Evolutionary conservation across 192 early-diverging fungal species (phyloP), one percentile per base, ranked within the genome.

Genomic region (Gigaspora rosea): DNA sequence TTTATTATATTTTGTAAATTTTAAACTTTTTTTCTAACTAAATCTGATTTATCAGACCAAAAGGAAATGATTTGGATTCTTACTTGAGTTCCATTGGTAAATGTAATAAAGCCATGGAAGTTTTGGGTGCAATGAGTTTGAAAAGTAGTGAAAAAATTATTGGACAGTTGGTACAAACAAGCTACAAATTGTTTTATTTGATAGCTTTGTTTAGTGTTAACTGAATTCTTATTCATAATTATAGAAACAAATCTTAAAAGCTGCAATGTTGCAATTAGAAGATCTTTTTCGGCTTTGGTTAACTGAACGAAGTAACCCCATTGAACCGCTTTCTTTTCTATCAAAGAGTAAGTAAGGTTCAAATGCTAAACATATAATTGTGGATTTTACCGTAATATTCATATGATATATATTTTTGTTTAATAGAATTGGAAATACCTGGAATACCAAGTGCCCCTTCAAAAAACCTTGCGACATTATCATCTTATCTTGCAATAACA

Each of bases 51-150:
- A 74, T 35, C 20, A 87, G 92, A 6, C 90, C 89, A 20, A 77
- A 83, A 49, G 87, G 88, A 64, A 79, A 78, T 36, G 82, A 91
- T 67, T 64, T 93, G 6, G 78, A 82, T 5, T 82, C 85, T 18
- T 93, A 92, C 77, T 69, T 93, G 6, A 80, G 87, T 65, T 86
- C 87, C 2, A 86, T 93, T 64, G 81, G 83, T 11, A 85, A 85
- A 64, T 78, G 92, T 33, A 82, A 80, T 35, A 87, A 87, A 74
- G 86, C 84, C 2, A 75, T 82, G 18, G 84, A 82, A 59, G 78
- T 79, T 59, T 67, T 87, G 49, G 76, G 57, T 49, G 56, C 22
- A 49, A 58, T 57, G 58, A 58, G 72, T 47, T 49, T 74, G 47
- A 58, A 61, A 41, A 74, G 72, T 49, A 83, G 75, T 65, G 86